Base-by-base conservation (phyloP, 305 asterid species). In the Fraxinus sp. region DNA sequence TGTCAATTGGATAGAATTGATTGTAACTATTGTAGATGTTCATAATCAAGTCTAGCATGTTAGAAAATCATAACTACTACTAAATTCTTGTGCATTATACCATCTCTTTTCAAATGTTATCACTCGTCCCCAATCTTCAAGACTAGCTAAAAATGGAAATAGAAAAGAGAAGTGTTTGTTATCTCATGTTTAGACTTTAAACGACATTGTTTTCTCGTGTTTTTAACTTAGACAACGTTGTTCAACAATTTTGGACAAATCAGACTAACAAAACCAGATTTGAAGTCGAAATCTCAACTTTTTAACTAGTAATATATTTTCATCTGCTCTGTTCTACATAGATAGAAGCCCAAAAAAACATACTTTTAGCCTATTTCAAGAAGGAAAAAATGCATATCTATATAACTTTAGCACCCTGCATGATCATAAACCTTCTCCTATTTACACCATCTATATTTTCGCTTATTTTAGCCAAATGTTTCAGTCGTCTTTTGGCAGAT, bases 401-500 rank as follows among this genome's bases (percentile, higher is more conserved):
- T 8, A 79, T 74, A 36, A 81, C 86, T 85, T 84, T 86, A 73
- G 88, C 79, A 78, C 89, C 81, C 80, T 89, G 91, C 91, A 86
- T 78, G 37, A 89, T 71, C 88, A 88, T 57, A 28, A 88, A 86
- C 71, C 89, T 76, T 74, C 81, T 88, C 55, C 89, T 83, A 55
- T 87, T 66, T 22, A 84, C 81, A 26, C 87, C 90, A 72, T 87
- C 92, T 49, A 85, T 87, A 62, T 82, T 87, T 73, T 89, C 89
- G 32, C 91, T 70, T 75, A 89, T 77, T 78, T 89, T 89, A 72
- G 90, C 87, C 84, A 88, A 85, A 80, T 89, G 92, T 3, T 86
- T 83, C 87, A 89, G 79, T 74, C 92, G 76, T 78, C 91, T 86
- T 72, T 83, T 86, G 1, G 84, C 83, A 2, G 92, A 89, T 78